Percentiles rank a stretch among this genome's conserved stretches.
phyloP scores from a whole-genome alignment of 139 green algal genomes.

The Chlorokybus atmophyticus region DNA sequence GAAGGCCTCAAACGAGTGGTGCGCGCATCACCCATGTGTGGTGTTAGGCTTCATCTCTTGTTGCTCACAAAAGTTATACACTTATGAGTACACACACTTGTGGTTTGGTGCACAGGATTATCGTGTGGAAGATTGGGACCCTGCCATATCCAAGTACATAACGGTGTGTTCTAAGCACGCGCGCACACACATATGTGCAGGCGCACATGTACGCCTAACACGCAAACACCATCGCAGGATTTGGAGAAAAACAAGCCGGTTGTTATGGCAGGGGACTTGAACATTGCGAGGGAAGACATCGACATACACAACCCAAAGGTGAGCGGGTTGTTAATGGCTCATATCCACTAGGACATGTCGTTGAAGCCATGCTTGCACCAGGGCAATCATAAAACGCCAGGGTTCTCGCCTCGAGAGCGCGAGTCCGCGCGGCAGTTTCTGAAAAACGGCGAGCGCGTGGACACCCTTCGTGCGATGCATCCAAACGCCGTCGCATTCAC shows the following conservation, averaged over 20 bases:
- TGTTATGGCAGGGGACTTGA: conserved; percentile 29
- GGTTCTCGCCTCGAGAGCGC: conserved; percentile 28
- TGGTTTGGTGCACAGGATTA: conserved; percentile 18
- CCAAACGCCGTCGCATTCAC: conserved; percentile 23
- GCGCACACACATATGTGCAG: too few species aligned
- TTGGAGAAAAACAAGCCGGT: conserved; percentile 30
- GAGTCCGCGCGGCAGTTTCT: conserved; percentile 9
- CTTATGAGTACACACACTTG: not conserved
- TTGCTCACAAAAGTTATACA: too few species aligned
- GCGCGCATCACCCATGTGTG: not conserved
- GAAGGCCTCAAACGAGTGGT: conserved; percentile 22
- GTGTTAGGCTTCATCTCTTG: too few species aligned
- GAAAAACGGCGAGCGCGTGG: conserved; percentile 17
- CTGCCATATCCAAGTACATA: conserved; percentile 17
- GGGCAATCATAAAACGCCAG: conserved; percentile 18
- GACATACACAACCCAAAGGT: conserved; percentile 31
- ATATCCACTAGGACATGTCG: not conserved
- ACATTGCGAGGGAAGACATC: conserved; percentile 20
- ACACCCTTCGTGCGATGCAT: conserved; percentile 27
- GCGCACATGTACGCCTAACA: too few species aligned
- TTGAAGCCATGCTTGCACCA: not conserved
- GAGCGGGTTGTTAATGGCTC: too few species aligned
- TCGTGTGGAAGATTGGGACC: conserved; percentile 24
- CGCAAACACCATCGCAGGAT: too few species aligned
- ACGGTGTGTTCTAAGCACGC: conserved; percentile 14